These are phyloP conservation scores for Vitis vinifera DNA, from an alignment of 164 flowering plant genomes.

Conservation along the genomic window DNA sequence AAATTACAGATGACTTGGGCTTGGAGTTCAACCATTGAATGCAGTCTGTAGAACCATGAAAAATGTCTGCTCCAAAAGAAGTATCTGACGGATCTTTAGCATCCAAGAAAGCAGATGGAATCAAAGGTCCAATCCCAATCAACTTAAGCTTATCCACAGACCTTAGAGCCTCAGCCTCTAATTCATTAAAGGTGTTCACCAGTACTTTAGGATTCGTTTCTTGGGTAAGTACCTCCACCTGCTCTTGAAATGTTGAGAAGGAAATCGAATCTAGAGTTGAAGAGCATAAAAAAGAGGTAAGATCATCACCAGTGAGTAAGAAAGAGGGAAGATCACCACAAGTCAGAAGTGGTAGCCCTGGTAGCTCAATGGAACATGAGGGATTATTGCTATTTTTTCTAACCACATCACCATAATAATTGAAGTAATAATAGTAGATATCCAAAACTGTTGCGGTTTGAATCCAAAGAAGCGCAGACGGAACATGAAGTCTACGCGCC, in stretches of 20 bases:
- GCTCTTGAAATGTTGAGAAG: background rate
- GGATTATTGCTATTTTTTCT: conserved; percentile 7
- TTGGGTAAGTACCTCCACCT: conserved; percentile 21
- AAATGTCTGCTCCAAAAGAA: conserved; percentile 40
- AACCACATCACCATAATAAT: conserved; percentile 22
- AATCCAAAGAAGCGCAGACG: conserved; percentile 40
- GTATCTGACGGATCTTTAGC: conserved; percentile 23
- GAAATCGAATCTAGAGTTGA: too few relatives aligned
- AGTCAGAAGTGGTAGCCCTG: conserved; percentile 29
- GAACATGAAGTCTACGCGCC: conserved; percentile 29
- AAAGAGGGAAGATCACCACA: conserved; percentile 38
- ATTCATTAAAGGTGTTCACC: conserved; percentile 50
- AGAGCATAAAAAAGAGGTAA: too few relatives aligned
- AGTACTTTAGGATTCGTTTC: conserved; percentile 33
- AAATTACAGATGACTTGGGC: conserved; percentile 27
- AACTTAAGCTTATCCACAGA: conserved; percentile 20
- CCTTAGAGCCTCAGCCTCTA: conserved; percentile 45
- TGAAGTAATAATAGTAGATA: conserved; percentile 38
- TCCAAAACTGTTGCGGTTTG: conserved; percentile 37
- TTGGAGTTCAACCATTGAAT: conserved; percentile 32
- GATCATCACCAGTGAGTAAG: background rate
- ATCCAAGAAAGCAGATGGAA: conserved; percentile 46
- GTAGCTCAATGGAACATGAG: conserved; percentile 19
- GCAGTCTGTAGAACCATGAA: conserved; percentile 4
- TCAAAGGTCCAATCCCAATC: conserved; percentile 54